phyloP scores from a whole-genome alignment of 176 grass and related monocot genomes.

The Oropetium thomaeum region DNA sequence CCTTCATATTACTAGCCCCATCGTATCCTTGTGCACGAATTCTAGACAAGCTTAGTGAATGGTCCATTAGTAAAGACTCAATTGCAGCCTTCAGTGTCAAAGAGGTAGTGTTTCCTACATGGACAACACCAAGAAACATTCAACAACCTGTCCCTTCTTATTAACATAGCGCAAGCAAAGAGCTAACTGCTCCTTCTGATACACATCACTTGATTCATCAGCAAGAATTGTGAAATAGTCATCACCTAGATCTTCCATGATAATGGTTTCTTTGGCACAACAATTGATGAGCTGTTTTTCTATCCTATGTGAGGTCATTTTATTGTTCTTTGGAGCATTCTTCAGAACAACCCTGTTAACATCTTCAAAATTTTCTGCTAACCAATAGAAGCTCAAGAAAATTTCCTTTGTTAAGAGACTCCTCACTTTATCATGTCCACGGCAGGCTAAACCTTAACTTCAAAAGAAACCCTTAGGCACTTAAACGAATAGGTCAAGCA shows the following conservation, averaged over 20 bases:
- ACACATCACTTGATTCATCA: neutral
- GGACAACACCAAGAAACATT: neutral
- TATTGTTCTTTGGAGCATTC: neutral
- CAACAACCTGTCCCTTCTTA: neutral
- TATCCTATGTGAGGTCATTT: neutral
- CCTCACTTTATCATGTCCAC: neutral
- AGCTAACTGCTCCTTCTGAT: neutral
- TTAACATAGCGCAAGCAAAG: neutral
- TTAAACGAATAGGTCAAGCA: neutral
- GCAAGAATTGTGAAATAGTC: neutral
- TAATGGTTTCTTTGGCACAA: neutral
- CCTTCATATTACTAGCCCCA: too few species aligned
- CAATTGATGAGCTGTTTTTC: too few species aligned
- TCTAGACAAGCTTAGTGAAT: too few species aligned
- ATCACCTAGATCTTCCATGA: neutral
- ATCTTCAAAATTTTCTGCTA: neutral
- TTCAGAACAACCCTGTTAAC: neutral
- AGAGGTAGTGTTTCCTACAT: neutral
- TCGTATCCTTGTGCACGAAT: too few species aligned
- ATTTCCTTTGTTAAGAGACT: neutral
- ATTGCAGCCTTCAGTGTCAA: too few species aligned
- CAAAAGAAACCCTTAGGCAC: too few species aligned
- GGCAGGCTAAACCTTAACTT: neutral
- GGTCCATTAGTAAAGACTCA: too few species aligned
- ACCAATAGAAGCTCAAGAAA: neutral